Evolutionary conservation across 805 yeast species (phyloP).

Genomic region (Tetrapisispora fleetii): DNA sequence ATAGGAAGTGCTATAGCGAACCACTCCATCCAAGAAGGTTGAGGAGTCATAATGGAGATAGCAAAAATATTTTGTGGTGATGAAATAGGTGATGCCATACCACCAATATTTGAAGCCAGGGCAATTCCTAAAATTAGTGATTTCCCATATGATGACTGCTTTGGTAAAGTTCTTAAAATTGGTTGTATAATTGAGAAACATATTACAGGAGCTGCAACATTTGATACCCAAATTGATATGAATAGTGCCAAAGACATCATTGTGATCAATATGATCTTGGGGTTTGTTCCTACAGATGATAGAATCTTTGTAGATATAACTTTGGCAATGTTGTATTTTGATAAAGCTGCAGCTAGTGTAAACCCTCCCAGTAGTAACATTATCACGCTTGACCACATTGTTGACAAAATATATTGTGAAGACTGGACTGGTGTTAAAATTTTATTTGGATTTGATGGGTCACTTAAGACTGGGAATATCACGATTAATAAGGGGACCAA

Average conservation of each 20-base stretch:
- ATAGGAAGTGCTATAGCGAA: conserved; percentile 82
- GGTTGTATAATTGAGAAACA: conserved; percentile 91
- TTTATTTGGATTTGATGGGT: conserved; percentile 35
- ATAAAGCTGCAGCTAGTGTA: conserved; percentile 87
- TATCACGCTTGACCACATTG: conserved; percentile 95
- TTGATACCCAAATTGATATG: conserved; percentile 90
- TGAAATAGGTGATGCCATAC: conserved; percentile 95
- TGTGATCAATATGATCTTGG: conserved; percentile 62
- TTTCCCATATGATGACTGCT: conserved; percentile 66
- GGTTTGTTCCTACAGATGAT: conserved; percentile 77
- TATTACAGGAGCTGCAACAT: conserved; percentile 94
- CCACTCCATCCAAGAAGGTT: conserved; percentile 88
- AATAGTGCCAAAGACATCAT: conserved; percentile 82
- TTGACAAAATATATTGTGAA: conserved; percentile 57
- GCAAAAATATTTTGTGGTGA: conserved; percentile 95
- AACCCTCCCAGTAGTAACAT: conserved; percentile 88
- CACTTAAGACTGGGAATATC: conserved; percentile 55
- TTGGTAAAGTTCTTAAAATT: conserved; percentile 70
- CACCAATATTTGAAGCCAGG: conserved; percentile 85
- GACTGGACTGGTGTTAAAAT: conserved; percentile 56
- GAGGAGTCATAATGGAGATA: conserved; percentile 76
- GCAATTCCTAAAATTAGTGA: conserved; percentile 88
- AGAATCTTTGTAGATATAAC: conserved; percentile 73
- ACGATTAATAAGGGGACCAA: conserved; percentile 77
- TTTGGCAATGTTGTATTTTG: conserved; percentile 84